phyloP scores from a whole-genome alignment of 495 filamentous ascomycete species.

The Aspergillus funiculosus region DNA sequence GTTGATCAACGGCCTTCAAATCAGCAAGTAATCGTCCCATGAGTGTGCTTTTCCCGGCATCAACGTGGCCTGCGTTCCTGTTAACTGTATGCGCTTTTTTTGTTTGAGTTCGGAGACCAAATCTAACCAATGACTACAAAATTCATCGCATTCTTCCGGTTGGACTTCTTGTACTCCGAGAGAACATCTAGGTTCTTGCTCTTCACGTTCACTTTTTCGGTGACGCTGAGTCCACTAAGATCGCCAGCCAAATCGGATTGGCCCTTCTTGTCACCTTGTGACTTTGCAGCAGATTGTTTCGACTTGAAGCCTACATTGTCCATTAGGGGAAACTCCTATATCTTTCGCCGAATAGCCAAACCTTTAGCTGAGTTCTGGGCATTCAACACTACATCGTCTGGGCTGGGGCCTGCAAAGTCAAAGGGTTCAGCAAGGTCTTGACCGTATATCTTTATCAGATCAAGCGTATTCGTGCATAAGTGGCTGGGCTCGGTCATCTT shows the following conservation, averaged over 20 bases:
- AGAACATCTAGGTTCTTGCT: constrained; percentile 85
- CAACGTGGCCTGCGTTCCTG: constrained; percentile 68
- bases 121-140: constrained; percentile 89
- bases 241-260: constrained; percentile 39
- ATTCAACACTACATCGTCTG: constrained; percentile 82
- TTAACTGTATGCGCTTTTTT: no score
- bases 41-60: constrained; percentile 94
- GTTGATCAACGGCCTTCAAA: constrained; percentile 76
- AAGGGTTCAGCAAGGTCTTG: constrained; percentile 46
- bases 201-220: constrained; percentile 65
- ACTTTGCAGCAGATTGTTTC: constrained; percentile 39
- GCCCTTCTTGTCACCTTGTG: constrained; percentile 37
- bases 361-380: constrained; percentile 80
- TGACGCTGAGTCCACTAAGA: constrained; percentile 57
- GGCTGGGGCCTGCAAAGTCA: constrained; percentile 85
- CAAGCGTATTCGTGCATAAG: constrained; percentile 36
- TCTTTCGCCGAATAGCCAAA: constrained; percentile 54
- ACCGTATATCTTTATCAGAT: constrained; percentile 48
- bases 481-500: constrained; percentile 36
- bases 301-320: constrained; percentile 43
- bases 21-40: constrained; percentile 95
- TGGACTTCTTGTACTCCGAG: constrained; percentile 69
- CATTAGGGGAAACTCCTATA: constrained; percentile 37
- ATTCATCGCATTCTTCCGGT: constrained; percentile 75
- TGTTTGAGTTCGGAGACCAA: background rate